A percentile compares a stretch with the other conserved stretches of the same genome.
These are phyloP conservation scores for Lactarius hatsudake DNA, from an alignment of 768 basidiomycete species.

Conservation along the genomic window DNA sequence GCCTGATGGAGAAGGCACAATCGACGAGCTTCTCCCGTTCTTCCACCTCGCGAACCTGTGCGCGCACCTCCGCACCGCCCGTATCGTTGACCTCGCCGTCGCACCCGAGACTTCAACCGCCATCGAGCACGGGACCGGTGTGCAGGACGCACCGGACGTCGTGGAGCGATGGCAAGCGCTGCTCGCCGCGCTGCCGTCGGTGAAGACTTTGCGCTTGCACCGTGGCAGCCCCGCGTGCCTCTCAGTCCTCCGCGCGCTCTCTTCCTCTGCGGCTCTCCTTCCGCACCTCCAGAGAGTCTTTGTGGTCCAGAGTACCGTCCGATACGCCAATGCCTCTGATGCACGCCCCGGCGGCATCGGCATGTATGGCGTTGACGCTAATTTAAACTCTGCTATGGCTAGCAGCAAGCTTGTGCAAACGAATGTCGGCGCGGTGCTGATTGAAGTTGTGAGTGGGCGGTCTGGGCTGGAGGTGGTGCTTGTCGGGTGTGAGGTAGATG, in stretches of 20 bases:
- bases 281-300: conserved; percentile 13
- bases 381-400: neutral
- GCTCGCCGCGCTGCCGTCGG: neutral
- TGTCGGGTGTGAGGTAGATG: conserved; percentile 10
- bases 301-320: neutral
- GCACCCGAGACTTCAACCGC: neutral
- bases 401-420: neutral
- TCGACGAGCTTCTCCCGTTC: conserved; percentile 8
- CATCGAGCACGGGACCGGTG: neutral
- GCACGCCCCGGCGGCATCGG: neutral
- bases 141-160: too few relatives aligned
- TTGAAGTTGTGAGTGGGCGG: conserved; percentile 1
- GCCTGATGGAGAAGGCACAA: neutral
- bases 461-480: conserved; percentile 14
- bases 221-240: neutral
- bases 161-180: neutral
- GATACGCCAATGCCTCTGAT: too few relatives aligned
- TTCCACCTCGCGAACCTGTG: conserved; percentile 8
- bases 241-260: neutral
- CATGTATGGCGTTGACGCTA: neutral
- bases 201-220: conserved; percentile 4
- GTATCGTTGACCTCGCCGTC: neutral
- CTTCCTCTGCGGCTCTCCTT: neutral
- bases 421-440: conserved; percentile 3
- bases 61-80: too few relatives aligned